Evolutionary conservation across 1,284 basidiomycete genomes (phyloP).

Genomic region (Sparassis latifolia): DNA sequence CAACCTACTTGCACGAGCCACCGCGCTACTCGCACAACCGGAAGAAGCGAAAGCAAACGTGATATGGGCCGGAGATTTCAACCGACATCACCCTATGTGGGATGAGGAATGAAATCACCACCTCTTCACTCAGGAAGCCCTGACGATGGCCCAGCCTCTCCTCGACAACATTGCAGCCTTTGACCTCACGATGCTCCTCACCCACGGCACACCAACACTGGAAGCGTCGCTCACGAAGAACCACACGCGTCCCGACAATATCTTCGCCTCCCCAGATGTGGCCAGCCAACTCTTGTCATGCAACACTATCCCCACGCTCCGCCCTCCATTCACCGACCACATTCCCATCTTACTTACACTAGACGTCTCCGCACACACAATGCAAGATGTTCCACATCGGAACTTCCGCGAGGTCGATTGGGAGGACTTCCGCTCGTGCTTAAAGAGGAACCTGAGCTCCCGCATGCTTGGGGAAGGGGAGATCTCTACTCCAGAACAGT

Average conservation of each 20-base stretch:
- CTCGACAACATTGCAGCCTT: background rate
- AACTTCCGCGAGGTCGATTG: background rate
- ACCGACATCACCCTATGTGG: too few relatives aligned
- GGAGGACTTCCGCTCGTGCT: background rate
- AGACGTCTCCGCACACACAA: background rate
- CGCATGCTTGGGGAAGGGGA: too few relatives aligned
- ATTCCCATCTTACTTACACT: background rate
- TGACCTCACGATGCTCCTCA: background rate
- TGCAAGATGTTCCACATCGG: background rate
- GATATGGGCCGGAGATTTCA: too few relatives aligned
- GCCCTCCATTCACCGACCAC: background rate
- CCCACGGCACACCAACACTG: too few relatives aligned
- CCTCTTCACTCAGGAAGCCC: too few relatives aligned
- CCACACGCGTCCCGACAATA: background rate
- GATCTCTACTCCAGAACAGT: too few relatives aligned
- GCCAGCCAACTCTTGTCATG: background rate
- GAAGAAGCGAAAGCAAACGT: background rate
- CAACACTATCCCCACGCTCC: background rate
- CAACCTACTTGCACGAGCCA: background rate
- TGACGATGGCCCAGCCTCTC: too few relatives aligned
- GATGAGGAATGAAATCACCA: too few relatives aligned
- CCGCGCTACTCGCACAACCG: background rate
- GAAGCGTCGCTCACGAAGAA: background rate
- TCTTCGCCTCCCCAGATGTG: background rate
- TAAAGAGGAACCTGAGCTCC: too few relatives aligned